These are phyloP conservation scores for Apiotrichum gracile DNA, from an alignment of 1,284 basidiomycete genomes.

Conservation along the genomic window DNA sequence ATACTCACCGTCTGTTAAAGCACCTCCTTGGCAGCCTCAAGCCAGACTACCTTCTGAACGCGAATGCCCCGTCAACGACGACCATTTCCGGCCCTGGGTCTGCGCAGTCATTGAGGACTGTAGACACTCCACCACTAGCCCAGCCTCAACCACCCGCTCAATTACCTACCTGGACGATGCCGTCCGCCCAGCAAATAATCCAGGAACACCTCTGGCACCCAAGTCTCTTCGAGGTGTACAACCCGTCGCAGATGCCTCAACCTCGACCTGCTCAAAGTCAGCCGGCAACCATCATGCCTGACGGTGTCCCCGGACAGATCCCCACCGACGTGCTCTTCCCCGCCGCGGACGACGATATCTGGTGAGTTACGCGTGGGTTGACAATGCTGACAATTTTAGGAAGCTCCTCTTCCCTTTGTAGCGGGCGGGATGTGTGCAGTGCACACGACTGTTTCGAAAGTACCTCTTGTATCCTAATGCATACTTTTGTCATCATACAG, in stretches of 20 bases:
- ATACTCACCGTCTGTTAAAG: slow-evolving; percentile 25
- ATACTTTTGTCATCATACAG: too few species aligned
- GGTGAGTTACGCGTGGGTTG: slow-evolving; percentile 7
- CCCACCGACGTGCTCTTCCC: slow-evolving; percentile 22
- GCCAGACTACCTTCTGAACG: slow-evolving; percentile 4
- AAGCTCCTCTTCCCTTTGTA: slow-evolving; percentile 22
- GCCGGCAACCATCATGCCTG: not conserved
- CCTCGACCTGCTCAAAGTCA: too few species aligned
- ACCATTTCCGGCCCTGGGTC: not conserved
- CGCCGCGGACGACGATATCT: slow-evolving; percentile 26
- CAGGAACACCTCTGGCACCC: slow-evolving; percentile 25
- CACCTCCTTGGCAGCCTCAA: slow-evolving; percentile 20
- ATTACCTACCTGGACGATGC: slow-evolving; percentile 14
- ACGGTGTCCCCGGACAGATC: slow-evolving; percentile 1
- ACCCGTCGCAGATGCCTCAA: not conserved
- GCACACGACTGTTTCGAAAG: too few species aligned
- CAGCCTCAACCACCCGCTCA: not conserved
- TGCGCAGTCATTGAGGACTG: not conserved
- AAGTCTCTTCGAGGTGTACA: slow-evolving; percentile 3
- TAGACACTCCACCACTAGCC: not conserved
- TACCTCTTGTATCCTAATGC: too few species aligned
- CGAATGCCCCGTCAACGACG: not conserved
- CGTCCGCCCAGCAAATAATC: slow-evolving; percentile 23
- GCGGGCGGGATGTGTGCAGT: too few species aligned
- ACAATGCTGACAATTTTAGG: slow-evolving; percentile 7